Evolutionary conservation across 768 basidiomycete species (phyloP).

Genomic region (Hebeloma cylindrosporum): DNA sequence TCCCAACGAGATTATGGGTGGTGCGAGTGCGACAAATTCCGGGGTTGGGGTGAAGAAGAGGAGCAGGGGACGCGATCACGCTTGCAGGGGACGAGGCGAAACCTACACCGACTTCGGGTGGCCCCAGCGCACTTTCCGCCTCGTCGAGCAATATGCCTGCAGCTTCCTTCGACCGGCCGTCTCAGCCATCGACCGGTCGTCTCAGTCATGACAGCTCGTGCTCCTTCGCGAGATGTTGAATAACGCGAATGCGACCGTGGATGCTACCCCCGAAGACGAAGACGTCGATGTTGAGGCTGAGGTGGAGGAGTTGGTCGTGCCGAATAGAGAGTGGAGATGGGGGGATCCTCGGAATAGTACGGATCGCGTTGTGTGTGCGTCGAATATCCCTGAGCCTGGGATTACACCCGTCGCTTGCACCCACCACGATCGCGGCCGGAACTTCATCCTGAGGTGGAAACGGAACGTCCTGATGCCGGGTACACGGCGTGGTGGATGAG

Average conservation of each 20-base stretch:
- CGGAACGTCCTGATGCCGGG: too few relatives aligned
- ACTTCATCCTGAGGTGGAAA: too few relatives aligned
- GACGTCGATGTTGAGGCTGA: too few relatives aligned
- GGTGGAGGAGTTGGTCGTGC: too few relatives aligned
- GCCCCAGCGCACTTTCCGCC: too few relatives aligned
- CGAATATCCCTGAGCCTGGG: too few relatives aligned
- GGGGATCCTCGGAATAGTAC: constrained; percentile 75
- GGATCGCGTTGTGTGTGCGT: too few relatives aligned
- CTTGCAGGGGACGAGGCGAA: constrained; percentile 66
- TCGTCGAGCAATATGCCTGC: too few relatives aligned
- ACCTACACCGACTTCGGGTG: constrained; percentile 12
- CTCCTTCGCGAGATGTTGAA: constrained; percentile 80
- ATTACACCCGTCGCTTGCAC: too few relatives aligned
- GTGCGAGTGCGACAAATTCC: constrained; percentile 3
- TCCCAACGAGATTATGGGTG: neutral
- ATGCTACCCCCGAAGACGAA: neutral
- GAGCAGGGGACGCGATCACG: constrained; percentile 66
- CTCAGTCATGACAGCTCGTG: constrained; percentile 77
- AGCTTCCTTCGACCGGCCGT: constrained; percentile 35
- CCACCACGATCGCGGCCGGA: too few relatives aligned
- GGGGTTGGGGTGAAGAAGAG: constrained; percentile 25
- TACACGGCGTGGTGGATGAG: too few relatives aligned
- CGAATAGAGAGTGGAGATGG: constrained; percentile 73
- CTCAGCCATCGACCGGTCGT: constrained; percentile 80
- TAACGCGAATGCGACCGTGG: constrained; percentile 31